phyloP scores from a whole-genome alignment of 345 rosid genomes.

The Turnera subulata region DNA sequence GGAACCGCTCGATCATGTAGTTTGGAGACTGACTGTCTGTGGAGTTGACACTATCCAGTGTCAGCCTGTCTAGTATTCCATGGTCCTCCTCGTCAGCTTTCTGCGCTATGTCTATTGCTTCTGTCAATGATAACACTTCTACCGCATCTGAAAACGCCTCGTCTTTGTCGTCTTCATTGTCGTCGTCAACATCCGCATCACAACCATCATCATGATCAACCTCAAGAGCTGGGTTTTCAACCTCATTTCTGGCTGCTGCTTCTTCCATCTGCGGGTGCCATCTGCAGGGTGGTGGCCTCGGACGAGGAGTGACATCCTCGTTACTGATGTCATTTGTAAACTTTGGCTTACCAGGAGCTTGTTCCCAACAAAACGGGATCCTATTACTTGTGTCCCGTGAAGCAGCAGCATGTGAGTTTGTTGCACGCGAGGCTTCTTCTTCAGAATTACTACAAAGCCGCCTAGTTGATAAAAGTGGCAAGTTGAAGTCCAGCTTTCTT shows the following conservation, averaged over 20 bases:
- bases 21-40: conserved; percentile 41
- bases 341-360: conserved; percentile 75
- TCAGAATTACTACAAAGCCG: conserved; percentile 27
- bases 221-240: not conserved
- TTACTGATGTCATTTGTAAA: conserved; percentile 8
- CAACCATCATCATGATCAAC: conserved; percentile 20
- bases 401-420: conserved; percentile 13
- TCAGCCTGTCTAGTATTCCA: conserved; percentile 32
- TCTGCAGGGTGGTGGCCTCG: conserved; percentile 61
- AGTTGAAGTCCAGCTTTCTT: conserved; percentile 59
- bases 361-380: conserved; percentile 89
- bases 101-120: conserved; percentile 53
- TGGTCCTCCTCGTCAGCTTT: conserved; percentile 28
- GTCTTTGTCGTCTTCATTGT: conserved; percentile 18
- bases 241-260: not conserved
- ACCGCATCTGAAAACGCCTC: conserved; percentile 38
- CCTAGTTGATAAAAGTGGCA: conserved; percentile 67
- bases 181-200: conserved; percentile 37
- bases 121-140: conserved; percentile 31
- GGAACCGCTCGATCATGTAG: conserved; percentile 72
- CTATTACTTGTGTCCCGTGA: conserved; percentile 27
- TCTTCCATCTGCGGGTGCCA: conserved; percentile 19
- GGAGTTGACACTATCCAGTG: conserved; percentile 30
- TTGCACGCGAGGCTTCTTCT: conserved; percentile 14
- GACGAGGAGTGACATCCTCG: conserved; percentile 55